A percentile compares a stretch with the other conserved stretches of the same genome.
phyloP scores from a whole-genome alignment of 2,329 filamentous ascomycete genomes.

The Ophiostoma fasciatum region DNA sequence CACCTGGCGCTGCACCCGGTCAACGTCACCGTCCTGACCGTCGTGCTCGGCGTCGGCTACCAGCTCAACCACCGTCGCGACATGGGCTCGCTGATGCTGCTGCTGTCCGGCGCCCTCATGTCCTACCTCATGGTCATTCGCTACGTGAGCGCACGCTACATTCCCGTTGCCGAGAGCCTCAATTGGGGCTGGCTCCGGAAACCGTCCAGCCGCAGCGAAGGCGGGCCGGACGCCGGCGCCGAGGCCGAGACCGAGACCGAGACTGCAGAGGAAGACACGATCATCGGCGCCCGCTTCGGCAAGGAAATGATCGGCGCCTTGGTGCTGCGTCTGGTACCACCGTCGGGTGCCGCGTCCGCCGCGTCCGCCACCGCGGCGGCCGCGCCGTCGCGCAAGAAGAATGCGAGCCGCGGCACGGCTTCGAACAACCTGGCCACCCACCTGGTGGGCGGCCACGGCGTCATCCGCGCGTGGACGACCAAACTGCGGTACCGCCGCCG shows the following conservation, averaged over 20 bases:
- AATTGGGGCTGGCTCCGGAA: constrained; percentile 49
- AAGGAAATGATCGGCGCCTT: constrained; percentile 55
- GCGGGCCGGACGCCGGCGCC: constrained; percentile 5
- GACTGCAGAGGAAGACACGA: constrained; percentile 36
- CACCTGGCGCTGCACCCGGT: constrained; percentile 50
- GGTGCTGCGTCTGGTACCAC: constrained; percentile 48
- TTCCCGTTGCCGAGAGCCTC: constrained; percentile 45
- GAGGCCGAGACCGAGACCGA: constrained; percentile 13
- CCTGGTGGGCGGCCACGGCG: constrained; percentile 45
- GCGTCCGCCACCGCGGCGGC: not conserved
- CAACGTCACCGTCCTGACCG: constrained; percentile 31
- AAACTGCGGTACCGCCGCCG: constrained; percentile 50
- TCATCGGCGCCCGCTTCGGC: constrained; percentile 54
- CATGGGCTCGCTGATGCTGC: constrained; percentile 38
- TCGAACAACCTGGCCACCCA: constrained; percentile 19
- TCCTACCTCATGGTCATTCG: constrained; percentile 46
- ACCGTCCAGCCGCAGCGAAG: constrained; percentile 5
- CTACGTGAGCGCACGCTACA: constrained; percentile 45
- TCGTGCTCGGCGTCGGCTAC: constrained; percentile 28
- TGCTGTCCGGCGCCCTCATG: constrained; percentile 47
- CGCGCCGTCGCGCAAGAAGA: constrained; percentile 6
- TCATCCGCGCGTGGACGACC: constrained; percentile 76
- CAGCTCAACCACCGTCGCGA: constrained; percentile 31
- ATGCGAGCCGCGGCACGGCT: constrained; percentile 8
- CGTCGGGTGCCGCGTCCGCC: not conserved